Percentiles rank a stretch among this genome's conserved stretches.
Evolutionary conservation across 106 monocot species (phyloP).

Genomic region (Agapanthus africanus): DNA sequence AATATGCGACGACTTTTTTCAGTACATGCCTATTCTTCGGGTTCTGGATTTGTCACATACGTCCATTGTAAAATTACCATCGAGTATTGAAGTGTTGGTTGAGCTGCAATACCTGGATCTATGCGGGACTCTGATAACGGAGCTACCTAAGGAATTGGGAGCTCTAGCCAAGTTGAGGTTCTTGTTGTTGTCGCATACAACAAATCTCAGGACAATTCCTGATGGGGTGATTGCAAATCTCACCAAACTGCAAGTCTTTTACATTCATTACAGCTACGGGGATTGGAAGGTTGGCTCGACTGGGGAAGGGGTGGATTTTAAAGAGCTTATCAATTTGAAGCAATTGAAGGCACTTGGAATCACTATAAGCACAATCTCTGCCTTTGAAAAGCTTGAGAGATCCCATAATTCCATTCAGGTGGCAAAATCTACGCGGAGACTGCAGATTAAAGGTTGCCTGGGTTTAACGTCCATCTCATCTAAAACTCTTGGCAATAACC

Average conservation of each 20-base stretch:
- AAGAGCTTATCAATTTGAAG: constrained; percentile 6
- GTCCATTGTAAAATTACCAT: constrained; percentile 15
- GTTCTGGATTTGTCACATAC: constrained; percentile 31
- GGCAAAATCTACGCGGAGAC: constrained; percentile 7
- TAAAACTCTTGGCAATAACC: not conserved
- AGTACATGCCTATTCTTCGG: constrained; percentile 14
- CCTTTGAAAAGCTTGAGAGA: constrained; percentile 20
- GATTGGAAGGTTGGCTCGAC: constrained; percentile 15
- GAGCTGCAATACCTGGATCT: constrained; percentile 22
- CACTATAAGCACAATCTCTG: constrained; percentile 14
- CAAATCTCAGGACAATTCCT: constrained; percentile 6
- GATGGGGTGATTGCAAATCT: constrained; percentile 20
- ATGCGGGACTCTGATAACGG: constrained; percentile 10
- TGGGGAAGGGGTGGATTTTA: not conserved
- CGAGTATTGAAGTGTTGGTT: constrained; percentile 2
- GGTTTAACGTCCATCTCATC: constrained; percentile 18
- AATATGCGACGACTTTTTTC: constrained; percentile 20
- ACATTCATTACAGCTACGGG: constrained; percentile 14
- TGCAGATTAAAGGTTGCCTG: constrained; percentile 16
- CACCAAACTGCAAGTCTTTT: constrained; percentile 15
- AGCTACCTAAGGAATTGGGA: constrained; percentile 12
- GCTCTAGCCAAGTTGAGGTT: constrained; percentile 16
- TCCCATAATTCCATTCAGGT: constrained; percentile 8
- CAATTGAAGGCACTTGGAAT: constrained; percentile 20
- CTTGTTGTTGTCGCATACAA: constrained; percentile 16